Evolutionary conservation across 352 stramenopile species (phyloP), one percentile per base, ranked within the genome.

Genomic region (Globisporangium yorkense): DNA sequence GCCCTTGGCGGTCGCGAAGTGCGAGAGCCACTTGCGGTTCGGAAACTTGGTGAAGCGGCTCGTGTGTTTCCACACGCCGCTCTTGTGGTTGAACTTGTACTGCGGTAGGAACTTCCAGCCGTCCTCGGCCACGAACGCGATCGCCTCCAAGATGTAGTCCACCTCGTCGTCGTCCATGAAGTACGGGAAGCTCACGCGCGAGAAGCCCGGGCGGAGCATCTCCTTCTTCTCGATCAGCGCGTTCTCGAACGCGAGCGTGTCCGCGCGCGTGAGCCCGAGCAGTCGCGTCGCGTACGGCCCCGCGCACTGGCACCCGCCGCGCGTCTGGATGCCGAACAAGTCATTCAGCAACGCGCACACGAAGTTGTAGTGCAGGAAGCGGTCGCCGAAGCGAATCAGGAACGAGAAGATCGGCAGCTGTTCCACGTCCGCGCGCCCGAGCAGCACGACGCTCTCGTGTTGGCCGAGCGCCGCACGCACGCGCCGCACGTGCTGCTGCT

Each of bases 351-450:
- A 71, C 20, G 95, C 93, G 57, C 90, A 98, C 13, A 99, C 96
- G 58, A 98, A 99, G 66, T 99, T 98, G 75, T 97, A 99, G 69
- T 99, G 97, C 41, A 99, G 68, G 68, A 98, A 98, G 16, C 88
- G 61, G 31, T 83, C 67, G 0, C 80, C 78, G 39, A 81, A 94
- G 35, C 83, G 80, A 35, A 99, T 80, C 12, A 99, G 68, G 59
- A 99, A 98, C 2, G 94, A 98, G 65, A 98, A 96, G 29, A 98
- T 96, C 1, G 95, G 94, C n/a, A 98, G 72, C 33, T 92, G 60
- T 13, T 72, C 70, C 27, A 70, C 58, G 13, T 66, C 66, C 56
- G 84, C 63, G 18, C 73, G 63, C 0, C 94, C 96, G 2, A 99
- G 71, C n/a, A 99, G 54, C n/a, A 97, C 79, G 18, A 98, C 75